These are phyloP conservation scores for Yamadazyma atmosphaerica DNA, from an alignment of 1,139 yeast species.

Conservation along the genomic window DNA sequence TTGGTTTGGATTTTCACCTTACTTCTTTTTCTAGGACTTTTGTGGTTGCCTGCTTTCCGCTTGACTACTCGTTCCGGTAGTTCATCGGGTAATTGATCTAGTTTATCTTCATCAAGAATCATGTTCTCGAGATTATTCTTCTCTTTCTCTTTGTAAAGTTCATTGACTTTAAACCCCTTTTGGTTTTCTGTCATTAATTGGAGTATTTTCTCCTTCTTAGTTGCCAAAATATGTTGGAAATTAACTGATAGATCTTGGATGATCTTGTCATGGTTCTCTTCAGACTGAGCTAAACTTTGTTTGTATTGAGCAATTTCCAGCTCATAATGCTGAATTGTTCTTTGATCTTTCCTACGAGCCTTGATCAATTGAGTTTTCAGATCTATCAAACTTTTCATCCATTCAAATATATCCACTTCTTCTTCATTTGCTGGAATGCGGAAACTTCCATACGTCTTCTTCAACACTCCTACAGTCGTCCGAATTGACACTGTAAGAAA, in stretches of 20 bases:
- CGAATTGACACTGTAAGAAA: slow-evolving; percentile 11
- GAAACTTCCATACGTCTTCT: slow-evolving; percentile 13
- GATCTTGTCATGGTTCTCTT: slow-evolving; percentile 25
- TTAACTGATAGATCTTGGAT: slow-evolving; percentile 36
- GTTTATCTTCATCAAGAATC: slow-evolving; percentile 15
- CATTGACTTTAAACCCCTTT: slow-evolving; percentile 22
- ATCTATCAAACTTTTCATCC: slow-evolving; percentile 12
- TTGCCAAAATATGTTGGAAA: slow-evolving; percentile 35
- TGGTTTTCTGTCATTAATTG: slow-evolving; percentile 18
- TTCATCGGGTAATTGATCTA: slow-evolving; percentile 19
- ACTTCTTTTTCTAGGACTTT: slow-evolving; percentile 3
- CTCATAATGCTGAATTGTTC: slow-evolving; percentile 2
- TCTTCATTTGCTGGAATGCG: slow-evolving; percentile 11
- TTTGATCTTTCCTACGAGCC: neutral
- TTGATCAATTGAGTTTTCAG: slow-evolving; percentile 5
- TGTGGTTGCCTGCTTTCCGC: slow-evolving; percentile 4
- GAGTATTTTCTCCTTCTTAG: slow-evolving; percentile 39
- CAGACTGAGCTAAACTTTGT: slow-evolving; percentile 6
- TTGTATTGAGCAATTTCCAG: slow-evolving; percentile 12
- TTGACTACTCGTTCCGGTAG: slow-evolving; percentile 18
- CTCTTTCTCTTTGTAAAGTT: slow-evolving; percentile 19
- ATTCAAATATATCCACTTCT: slow-evolving; percentile 13
- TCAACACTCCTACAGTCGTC: slow-evolving; percentile 11
- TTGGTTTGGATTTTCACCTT: neutral
- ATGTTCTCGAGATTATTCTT: slow-evolving; percentile 21